Evolutionary conservation across 352 stramenopile species (phyloP).

Genomic region (Pythium oligandrum): DNA sequence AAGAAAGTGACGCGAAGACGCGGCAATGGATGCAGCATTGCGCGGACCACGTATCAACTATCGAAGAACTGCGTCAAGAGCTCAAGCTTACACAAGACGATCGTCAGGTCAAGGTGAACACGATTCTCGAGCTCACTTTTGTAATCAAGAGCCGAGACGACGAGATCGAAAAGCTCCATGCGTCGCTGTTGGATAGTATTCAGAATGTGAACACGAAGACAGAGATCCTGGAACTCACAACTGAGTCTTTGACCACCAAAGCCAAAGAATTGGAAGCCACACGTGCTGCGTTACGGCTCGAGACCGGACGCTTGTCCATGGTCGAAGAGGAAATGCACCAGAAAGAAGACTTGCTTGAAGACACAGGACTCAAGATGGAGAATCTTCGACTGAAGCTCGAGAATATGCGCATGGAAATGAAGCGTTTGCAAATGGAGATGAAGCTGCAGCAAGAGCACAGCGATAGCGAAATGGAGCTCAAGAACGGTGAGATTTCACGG

Average conservation of each 20-base stretch:
- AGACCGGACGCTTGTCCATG: conserved; percentile 44
- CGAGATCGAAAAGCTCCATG: conserved; percentile 53
- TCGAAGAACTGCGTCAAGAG: conserved; percentile 27
- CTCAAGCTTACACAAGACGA: conserved; percentile 34
- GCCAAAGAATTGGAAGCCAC: conserved; percentile 58
- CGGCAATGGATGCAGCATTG: not conserved
- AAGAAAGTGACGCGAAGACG: not conserved
- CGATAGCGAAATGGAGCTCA: conserved; percentile 62
- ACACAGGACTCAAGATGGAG: conserved; percentile 61
- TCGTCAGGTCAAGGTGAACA: conserved; percentile 45
- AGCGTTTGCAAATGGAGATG: conserved; percentile 72
- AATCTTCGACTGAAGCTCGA: conserved; percentile 53
- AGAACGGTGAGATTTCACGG: conserved; percentile 62
- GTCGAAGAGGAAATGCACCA: conserved; percentile 62
- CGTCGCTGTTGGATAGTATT: conserved; percentile 44
- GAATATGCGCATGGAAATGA: conserved; percentile 54
- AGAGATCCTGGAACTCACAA: conserved; percentile 62
- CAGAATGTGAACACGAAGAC: conserved; percentile 52
- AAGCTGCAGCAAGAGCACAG: conserved; percentile 63
- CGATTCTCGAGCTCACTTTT: conserved; percentile 70
- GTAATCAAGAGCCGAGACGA: conserved; percentile 70
- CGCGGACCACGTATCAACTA: conserved; percentile 21
- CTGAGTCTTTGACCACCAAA: conserved; percentile 53
- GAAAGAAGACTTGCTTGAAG: conserved; percentile 56
- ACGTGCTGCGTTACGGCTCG: conserved; percentile 41